Conservation (phyloP, 2,329 filamentous ascomycete genomes). For the Calonectria montana region DNA sequence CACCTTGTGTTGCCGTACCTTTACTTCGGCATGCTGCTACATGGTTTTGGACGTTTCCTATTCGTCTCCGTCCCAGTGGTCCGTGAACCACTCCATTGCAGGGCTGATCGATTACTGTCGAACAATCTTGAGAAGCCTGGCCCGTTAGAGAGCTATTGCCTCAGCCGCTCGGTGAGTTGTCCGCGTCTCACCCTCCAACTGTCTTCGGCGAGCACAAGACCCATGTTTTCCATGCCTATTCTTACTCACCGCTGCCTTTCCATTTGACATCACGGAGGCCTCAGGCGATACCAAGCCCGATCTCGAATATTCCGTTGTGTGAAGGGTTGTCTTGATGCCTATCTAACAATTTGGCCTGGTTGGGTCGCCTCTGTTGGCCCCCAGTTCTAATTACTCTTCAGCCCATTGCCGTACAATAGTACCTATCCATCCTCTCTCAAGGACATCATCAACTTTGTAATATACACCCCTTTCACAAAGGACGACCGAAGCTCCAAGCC, state of each 20-base stretch:
- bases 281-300: slow-evolving; percentile 24
- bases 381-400: slow-evolving; percentile 20
- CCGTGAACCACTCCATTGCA: slow-evolving; percentile 32
- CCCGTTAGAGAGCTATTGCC: neutral
- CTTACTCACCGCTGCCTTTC: slow-evolving; percentile 18
- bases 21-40: slow-evolving; percentile 13
- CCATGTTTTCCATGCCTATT: slow-evolving; percentile 12
- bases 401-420: slow-evolving; percentile 9
- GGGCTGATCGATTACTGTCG: slow-evolving; percentile 37
- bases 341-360: slow-evolving; percentile 26
- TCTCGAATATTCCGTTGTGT: slow-evolving; percentile 38
- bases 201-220: neutral
- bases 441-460: slow-evolving; percentile 34
- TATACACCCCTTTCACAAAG: slow-evolving; percentile 35
- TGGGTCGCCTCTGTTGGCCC: slow-evolving; percentile 25
- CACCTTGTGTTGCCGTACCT: slow-evolving; percentile 6
- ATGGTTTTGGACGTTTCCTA: slow-evolving; percentile 27
- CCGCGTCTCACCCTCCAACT: slow-evolving; percentile 19
- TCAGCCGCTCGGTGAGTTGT: slow-evolving; percentile 8
- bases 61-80: slow-evolving; percentile 30
- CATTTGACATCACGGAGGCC: slow-evolving; percentile 34
- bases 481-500: slow-evolving; percentile 25
- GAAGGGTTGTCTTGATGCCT: slow-evolving; percentile 37
- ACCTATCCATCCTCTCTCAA: slow-evolving; percentile 23
- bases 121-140: slow-evolving; percentile 19